Conservation (phyloP, 1,284 basidiomycete genomes). For the Paramarasmius palmivorus region DNA sequence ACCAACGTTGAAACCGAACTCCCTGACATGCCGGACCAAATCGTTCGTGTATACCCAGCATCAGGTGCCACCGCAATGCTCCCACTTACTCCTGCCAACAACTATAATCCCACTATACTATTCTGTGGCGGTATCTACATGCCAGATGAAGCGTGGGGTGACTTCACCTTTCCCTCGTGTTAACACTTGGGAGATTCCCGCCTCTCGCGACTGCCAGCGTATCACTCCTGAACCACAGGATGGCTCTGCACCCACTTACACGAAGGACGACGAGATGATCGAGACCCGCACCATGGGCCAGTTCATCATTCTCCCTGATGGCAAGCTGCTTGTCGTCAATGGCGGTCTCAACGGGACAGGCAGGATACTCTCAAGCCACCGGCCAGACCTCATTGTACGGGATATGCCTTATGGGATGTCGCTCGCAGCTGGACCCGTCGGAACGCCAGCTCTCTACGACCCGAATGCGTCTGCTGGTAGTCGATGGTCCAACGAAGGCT, state of each 20-base stretch:
- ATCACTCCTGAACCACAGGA: slow-evolving; percentile 16
- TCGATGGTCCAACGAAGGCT: slow-evolving; percentile 73
- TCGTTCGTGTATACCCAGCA: slow-evolving; percentile 34
- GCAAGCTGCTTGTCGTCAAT: slow-evolving; percentile 66
- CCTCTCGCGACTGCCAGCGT: slow-evolving; percentile 58
- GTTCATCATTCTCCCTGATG: slow-evolving; percentile 69
- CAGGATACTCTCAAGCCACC: slow-evolving; percentile 49
- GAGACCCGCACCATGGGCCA: slow-evolving; percentile 79
- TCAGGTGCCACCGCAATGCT: slow-evolving; percentile 82
- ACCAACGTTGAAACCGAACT: slow-evolving; percentile 52
- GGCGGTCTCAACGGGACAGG: slow-evolving; percentile 66
- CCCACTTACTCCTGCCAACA: slow-evolving; percentile 79
- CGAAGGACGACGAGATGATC: slow-evolving; percentile 75
- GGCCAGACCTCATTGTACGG: slow-evolving; percentile 30
- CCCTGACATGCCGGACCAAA: slow-evolving; percentile 51
- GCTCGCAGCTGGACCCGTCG: slow-evolving; percentile 64
- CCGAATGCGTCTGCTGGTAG: slow-evolving; percentile 62
- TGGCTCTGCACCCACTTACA: slow-evolving; percentile 27
- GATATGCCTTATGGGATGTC: slow-evolving; percentile 58
- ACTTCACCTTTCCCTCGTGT: slow-evolving; percentile 57
- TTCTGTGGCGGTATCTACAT: slow-evolving; percentile 82
- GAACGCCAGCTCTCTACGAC: slow-evolving; percentile 77
- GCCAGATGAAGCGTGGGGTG: slow-evolving; percentile 57
- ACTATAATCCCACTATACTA: slow-evolving; percentile 75
- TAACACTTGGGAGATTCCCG: slow-evolving; percentile 62